These are phyloP conservation scores for Neonectria punicea DNA, from an alignment of 2,329 filamentous ascomycete species.

Conservation along the genomic window DNA sequence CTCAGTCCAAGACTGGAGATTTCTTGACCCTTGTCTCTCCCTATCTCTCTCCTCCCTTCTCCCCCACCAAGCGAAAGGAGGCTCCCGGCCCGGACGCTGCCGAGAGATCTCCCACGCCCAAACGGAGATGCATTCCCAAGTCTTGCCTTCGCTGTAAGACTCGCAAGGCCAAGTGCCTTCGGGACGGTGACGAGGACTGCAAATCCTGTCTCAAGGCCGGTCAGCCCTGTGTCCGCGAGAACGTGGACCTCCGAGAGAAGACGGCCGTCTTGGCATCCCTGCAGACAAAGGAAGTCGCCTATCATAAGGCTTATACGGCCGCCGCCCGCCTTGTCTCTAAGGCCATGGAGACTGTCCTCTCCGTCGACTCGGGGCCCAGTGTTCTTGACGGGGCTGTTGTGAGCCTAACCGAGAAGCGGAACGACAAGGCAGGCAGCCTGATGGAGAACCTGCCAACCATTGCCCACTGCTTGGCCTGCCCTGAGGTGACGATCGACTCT, in stretches of 20 bases:
- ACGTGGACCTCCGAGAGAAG: constrained; percentile 5
- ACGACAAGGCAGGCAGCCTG: neutral
- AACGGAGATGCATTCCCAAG: neutral
- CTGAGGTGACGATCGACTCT: neutral
- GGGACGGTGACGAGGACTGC: constrained; percentile 1
- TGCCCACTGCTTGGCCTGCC: neutral
- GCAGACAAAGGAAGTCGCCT: neutral
- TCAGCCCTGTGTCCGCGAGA: neutral
- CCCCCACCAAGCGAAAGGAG: neutral
- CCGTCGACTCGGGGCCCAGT: too few species aligned
- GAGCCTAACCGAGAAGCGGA: neutral
- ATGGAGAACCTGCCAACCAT: neutral
- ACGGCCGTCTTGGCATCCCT: neutral
- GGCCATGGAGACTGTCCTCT: neutral
- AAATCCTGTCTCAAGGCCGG: neutral
- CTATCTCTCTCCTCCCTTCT: too few species aligned
- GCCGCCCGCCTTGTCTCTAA: neutral
- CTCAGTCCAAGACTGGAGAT: too few species aligned
- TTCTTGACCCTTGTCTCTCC: too few species aligned
- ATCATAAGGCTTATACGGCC: neutral
- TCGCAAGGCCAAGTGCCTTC: constrained; percentile 10
- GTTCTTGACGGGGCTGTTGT: neutral
- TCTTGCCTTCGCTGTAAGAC: constrained; percentile 3
- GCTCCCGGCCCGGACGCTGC: neutral
- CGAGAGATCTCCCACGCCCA: neutral